phyloP scores from a whole-genome alignment of 352 stramenopile genomes.

The Peronospora belbahrii region DNA sequence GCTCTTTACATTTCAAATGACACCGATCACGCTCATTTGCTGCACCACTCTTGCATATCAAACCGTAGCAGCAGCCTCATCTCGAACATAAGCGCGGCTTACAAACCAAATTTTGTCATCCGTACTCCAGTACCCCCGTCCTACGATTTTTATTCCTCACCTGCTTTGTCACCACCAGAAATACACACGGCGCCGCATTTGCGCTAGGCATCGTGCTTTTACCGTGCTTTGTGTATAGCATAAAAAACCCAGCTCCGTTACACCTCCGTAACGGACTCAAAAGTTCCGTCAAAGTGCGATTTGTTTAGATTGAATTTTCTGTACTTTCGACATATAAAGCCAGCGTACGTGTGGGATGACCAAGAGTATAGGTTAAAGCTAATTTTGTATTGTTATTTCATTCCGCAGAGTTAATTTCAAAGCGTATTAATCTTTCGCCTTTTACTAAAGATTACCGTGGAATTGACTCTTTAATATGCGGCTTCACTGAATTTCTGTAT shows the following conservation, averaged over 20 bases:
- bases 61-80: conserved; percentile 91
- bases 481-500: conserved; percentile 74
- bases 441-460: conserved; percentile 92
- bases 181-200: conserved; percentile 43
- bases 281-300: too few relatives aligned
- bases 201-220: conserved; percentile 34
- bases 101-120: conserved; percentile 93
- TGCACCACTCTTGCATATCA: conserved; percentile 95
- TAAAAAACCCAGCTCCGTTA: too few relatives aligned
- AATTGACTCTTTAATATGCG: conserved; percentile 69
- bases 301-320: too few relatives aligned
- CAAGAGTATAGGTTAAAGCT: neutral
- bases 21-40: too few relatives aligned
- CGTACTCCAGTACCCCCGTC: conserved; percentile 65
- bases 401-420: conserved; percentile 71
- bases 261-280: too few relatives aligned
- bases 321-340: too few relatives aligned
- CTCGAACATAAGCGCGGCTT: conserved; percentile 93
- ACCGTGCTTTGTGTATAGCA: too few relatives aligned
- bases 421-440: conserved; percentile 88
- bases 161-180: conserved; percentile 42
- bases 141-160: conserved; percentile 42
- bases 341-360: neutral
- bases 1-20: too few relatives aligned
- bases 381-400: conserved; percentile 1